Base-by-base conservation (phyloP, 768 basidiomycete genomes). In the Zangia roseola region DNA sequence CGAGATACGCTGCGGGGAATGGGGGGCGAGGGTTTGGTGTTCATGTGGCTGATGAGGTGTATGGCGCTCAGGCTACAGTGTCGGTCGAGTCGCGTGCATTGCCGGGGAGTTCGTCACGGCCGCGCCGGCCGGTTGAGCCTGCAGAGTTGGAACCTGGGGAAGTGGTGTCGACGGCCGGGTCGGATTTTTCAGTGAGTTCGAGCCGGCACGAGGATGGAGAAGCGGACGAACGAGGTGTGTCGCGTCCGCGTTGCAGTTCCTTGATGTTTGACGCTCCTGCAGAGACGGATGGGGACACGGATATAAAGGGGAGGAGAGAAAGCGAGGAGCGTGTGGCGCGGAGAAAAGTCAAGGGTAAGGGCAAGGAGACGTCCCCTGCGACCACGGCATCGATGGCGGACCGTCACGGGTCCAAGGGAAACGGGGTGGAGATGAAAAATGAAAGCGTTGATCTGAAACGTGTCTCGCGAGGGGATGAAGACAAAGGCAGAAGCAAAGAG, bases 131-230 rank as follows among this genome's bases (percentile, higher is more conserved):
- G 10, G 5, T 33, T 1, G 41, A 45, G 12, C 35, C 49, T 19
- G 17, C 17, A 13, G 64, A 61, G 31, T 26, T 61, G 16, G 64
- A 66, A 19, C 62, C 63, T 2, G 63, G 63, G 0, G 64, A 65
- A 37, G 62, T 65, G 10, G 31, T 55, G 12, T 64, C 62, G 13
- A 61, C 54, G 6, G 47, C 38, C 10, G 60, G 56, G 42, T 58
- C 62, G 2, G 59, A 63, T 25, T 63, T 56, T 23, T 64, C 64
- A 30, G 56, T 54, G 45, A 41, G 52, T 16, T 62, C 59, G 20
- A 59, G 62, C 30, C 50, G 53, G 46, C 56, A 60, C 16, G 60
- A 60, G 12, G 58, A 61, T 2, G 40, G 16, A 2, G 41, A 52
- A 3, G n/a, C 26, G 6, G 53, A 31, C 10, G 44, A 26, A 23